Evolutionary conservation across 2,329 filamentous ascomycete genomes (phyloP).

Genomic region (Stachybotrys elegans): DNA sequence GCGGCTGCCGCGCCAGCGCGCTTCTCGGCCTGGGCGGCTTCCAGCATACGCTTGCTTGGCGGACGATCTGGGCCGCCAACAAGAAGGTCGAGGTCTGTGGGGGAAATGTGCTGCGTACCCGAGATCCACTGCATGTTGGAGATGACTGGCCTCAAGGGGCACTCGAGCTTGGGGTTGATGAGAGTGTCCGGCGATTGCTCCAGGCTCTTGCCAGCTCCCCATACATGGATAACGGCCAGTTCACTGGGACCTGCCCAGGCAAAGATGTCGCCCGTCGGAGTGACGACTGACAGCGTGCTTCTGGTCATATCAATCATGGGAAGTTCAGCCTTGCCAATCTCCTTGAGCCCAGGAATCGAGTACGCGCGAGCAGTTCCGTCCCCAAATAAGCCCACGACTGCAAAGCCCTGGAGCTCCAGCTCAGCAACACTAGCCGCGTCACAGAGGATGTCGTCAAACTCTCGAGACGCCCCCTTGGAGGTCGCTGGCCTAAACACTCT

Average conservation of each 20-base stretch:
- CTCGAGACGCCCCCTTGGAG: conserved; percentile 85
- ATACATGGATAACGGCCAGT: conserved; percentile 75
- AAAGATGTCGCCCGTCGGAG: conserved; percentile 74
- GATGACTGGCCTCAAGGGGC: conserved; percentile 84
- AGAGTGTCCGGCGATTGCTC: conserved; percentile 65
- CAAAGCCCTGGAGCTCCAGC: conserved; percentile 69
- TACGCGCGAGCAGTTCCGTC: conserved; percentile 77
- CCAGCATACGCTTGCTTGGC: conserved; percentile 81
- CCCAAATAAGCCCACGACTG: conserved; percentile 78
- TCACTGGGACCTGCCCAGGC: conserved; percentile 88
- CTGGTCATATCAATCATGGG: conserved; percentile 69
- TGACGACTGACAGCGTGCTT: conserved; percentile 65
- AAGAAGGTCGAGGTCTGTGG: conserved; percentile 80
- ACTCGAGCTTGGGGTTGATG: conserved; percentile 67
- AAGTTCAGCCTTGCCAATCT: conserved; percentile 66
- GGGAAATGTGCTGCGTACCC: conserved; percentile 86
- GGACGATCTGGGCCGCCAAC: conserved; percentile 87
- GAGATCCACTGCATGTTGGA: conserved; percentile 96
- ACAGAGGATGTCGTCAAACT: conserved; percentile 79
- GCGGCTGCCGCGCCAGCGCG: conserved; percentile 41
- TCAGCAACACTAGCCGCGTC: conserved; percentile 74
- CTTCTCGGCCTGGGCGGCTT: conserved; percentile 71
- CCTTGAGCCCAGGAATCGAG: conserved; percentile 81
- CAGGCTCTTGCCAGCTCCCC: conserved; percentile 66
- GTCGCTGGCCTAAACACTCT: conserved; percentile 82